phyloP scores from a whole-genome alignment of 371 early-diverging fungal species.

The Mortierella sp. region DNA sequence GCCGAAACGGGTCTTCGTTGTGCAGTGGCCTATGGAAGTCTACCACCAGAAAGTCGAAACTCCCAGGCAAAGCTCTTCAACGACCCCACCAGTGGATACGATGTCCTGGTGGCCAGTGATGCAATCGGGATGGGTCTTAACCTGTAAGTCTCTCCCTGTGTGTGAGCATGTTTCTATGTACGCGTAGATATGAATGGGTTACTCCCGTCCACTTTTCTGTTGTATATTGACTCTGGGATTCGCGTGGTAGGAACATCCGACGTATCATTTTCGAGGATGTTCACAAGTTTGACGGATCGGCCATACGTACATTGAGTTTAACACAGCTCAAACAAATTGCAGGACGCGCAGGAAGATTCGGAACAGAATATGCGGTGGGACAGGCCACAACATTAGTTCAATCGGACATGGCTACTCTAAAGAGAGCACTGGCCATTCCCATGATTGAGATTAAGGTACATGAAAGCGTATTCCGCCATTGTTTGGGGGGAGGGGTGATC shows the following conservation, averaged over 20 bases:
- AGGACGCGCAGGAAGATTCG: conserved; percentile 94
- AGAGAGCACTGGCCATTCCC: conserved; percentile 33
- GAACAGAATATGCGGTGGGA: conserved; percentile 71
- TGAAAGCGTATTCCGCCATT: conserved; percentile 21
- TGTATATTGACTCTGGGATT: too few relatives aligned
- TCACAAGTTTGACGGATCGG: conserved; percentile 82
- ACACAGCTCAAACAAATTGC: conserved; percentile 95
- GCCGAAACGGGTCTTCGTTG: conserved; percentile 75
- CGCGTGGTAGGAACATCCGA: conserved; percentile 85
- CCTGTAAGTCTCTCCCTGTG: conserved; percentile 62
- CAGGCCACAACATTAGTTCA: conserved; percentile 69
- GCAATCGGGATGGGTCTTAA: conserved; percentile 98
- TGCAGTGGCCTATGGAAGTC: conserved; percentile 93
- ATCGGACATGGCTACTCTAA: conserved; percentile 27
- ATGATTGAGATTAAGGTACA: conserved; percentile 51
- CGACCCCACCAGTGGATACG: conserved; percentile 79
- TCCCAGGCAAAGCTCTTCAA: conserved; percentile 93
- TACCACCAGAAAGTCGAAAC: conserved; percentile 94
- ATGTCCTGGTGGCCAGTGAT: conserved; percentile 94
- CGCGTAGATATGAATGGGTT: too few relatives aligned
- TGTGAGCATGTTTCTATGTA: too few relatives aligned
- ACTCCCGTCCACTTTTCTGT: too few relatives aligned
- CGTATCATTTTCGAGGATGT: conserved; percentile 85
- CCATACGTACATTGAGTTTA: conserved; percentile 60
- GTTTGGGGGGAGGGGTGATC: not conserved